Evolutionary conservation across 1,284 basidiomycete genomes (phyloP), one percentile per base, ranked within the genome.

Genomic region (Agroathelia rolfsii): DNA sequence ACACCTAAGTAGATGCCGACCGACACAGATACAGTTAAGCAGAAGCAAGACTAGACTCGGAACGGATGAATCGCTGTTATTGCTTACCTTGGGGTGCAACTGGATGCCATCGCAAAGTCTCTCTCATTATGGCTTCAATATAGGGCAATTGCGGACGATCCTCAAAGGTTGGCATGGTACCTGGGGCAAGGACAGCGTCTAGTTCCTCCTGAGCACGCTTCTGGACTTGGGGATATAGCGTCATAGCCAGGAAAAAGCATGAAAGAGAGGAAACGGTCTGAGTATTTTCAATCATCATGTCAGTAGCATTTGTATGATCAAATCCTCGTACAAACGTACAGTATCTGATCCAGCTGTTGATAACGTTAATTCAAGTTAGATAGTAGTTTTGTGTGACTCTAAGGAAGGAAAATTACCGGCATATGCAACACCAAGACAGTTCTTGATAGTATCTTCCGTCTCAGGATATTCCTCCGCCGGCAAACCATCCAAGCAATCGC

Each of bases 161-260:
- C 13, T 42, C 53, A 15, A 54, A 51, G 11, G 26, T 30, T 3
- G 52, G 53, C 14, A 52, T 40, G 31, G 50, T 43, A 9, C 25
- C 37, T 2, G 30, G 30, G 19, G 50, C 53, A 12, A 54, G 18
- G 9, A 50, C 37, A 1, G 39, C 42, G 29, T 56, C 50, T 1
- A 52, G 41, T 21, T 49, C 53, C 28, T 40, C 41, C 14, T 52
- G 52, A 2, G 49, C 51, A 9, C 48, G 43, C 1, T n/a, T 28
- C 25, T 60, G 57, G 12, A 53, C 50, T 1, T 58, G 49, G 1
- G 60, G 61, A 34, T 55, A 49, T 22, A 55, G 46, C 2, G 59
- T 33, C 58, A 63, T 59, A 1, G 60, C 61, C 23, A 63, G 43
- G 29, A 59, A 37, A 21, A 55, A 56, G n/a, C 36, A 27, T 30